Evolutionary conservation across 2,329 filamentous ascomycete species (phyloP), one percentile per base, ranked within the genome.

Genomic region (Cercospora sp.): DNA sequence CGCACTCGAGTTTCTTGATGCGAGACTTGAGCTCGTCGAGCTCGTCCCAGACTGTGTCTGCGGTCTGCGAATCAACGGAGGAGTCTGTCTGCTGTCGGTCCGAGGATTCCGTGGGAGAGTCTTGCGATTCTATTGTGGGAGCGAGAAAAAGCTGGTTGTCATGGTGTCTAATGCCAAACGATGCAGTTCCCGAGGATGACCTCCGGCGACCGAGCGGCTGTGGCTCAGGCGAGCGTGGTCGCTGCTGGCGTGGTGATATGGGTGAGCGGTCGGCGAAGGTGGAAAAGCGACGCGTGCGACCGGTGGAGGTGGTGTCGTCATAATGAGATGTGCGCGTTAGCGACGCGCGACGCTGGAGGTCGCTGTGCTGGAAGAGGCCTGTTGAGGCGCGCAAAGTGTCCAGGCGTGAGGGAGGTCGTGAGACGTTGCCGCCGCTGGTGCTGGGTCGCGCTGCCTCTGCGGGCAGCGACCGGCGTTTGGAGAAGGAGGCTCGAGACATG

Each of bases 1-100:
- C 96, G 73, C 96, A 81, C 79, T 98, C 95, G 9, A 99, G 86
- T 68, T 93, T 91, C 73, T 92, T 90, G 74, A 99, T 97, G 31
- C 95, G 89, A 48, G 92, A 95, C 79, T 98, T 98, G 58, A 99
- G 82, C 72, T 98, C 95, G 74, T 98, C 95, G 30, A 99, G 82
- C 79, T 99, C 95, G 77, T 98, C 95, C 95, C 95, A 99, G 2
- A 99, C 92, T 0, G 93, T 97, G 12, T 94, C 92, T 1, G 92
- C 93, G 1, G 90, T 93, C 0, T 92, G 95, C 0, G 95, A 98
- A 36, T 91, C 86, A 0, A 91, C 94, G 0, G 95, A 98, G 74
- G 93, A 77, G 33, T 77, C 78, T 8, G 72, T 83, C 73, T 18
- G 79, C 81, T 67, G 86, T 81, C 51, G 77, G 55, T 85, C 84